Evolutionary conservation across 192 early-diverging fungal genomes (phyloP).

Genomic region (Entomortierella lignicola): DNA sequence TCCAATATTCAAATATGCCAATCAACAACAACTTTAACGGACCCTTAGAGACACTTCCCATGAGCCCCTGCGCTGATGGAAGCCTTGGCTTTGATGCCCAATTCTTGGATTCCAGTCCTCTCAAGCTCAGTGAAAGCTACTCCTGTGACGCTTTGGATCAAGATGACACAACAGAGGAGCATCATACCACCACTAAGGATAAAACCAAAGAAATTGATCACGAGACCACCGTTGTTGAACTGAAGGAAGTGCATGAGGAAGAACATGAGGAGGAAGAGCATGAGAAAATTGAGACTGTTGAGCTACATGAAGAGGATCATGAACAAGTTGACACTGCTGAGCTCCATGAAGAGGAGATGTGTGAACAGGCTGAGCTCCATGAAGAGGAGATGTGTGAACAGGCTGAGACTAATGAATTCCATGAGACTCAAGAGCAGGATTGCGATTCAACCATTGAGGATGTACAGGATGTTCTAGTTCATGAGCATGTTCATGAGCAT

Average conservation of each 20-base stretch:
- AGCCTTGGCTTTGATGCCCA: slow-evolving; percentile 32
- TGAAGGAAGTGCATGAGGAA: slow-evolving; percentile 4
- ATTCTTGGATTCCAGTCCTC: slow-evolving; percentile 10
- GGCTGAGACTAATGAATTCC: neutral
- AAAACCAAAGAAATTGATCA: neutral
- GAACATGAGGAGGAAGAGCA: neutral
- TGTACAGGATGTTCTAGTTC: neutral
- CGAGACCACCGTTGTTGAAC: neutral
- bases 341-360: too few species aligned
- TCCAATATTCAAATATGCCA: slow-evolving; percentile 1
- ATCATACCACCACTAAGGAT: neutral
- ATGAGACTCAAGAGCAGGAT: neutral
- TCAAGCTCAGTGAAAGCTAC: slow-evolving; percentile 6
- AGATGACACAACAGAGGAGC: neutral
- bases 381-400: neutral
- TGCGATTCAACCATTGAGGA: neutral
- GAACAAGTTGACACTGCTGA: neutral
- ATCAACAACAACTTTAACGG: slow-evolving; percentile 19
- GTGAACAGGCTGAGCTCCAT: too few species aligned
- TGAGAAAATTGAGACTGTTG: neutral
- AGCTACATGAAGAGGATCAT: neutral
- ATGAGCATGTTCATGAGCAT: neutral
- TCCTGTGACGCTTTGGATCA: neutral
- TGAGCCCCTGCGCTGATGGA: slow-evolving; percentile 38
- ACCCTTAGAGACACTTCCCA: slow-evolving; percentile 34